phyloP scores from a whole-genome alignment of 2,329 filamentous ascomycete species.

The Grosmannia serpens region DNA sequence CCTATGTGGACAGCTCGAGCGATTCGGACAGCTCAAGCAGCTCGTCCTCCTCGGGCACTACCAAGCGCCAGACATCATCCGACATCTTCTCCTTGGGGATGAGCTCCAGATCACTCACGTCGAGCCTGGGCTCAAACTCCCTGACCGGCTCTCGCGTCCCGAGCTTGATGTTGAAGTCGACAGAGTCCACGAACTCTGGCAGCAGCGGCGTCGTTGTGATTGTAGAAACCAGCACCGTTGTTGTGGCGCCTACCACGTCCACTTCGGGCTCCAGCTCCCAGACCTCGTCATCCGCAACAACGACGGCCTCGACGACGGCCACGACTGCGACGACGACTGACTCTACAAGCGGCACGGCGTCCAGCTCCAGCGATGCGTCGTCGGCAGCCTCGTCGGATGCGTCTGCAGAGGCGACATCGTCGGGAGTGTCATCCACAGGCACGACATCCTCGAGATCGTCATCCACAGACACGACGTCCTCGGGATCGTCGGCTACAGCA shows the following conservation, averaged over 20 bases:
- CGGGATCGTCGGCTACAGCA: not conserved
- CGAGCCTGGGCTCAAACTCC: constrained; percentile 4
- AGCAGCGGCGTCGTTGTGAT: constrained; percentile 12
- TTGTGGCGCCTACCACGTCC: constrained; percentile 8
- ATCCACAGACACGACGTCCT: not conserved
- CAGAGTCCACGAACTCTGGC: not conserved
- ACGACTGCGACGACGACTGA: not conserved
- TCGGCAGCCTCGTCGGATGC: not conserved
- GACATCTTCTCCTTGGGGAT: constrained; percentile 2
- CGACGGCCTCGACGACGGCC: not conserved
- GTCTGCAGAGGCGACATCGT: not conserved
- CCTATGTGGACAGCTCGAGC: not conserved
- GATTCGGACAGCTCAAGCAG: not conserved
- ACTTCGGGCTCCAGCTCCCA: not conserved
- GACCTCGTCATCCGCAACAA: not conserved
- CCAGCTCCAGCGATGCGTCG: not conserved
- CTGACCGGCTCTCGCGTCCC: constrained; percentile 1
- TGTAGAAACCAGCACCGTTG: constrained; percentile 15
- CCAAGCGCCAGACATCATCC: constrained; percentile 11
- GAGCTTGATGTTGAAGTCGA: not conserved
- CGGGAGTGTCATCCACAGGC: not conserved
- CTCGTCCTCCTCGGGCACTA: constrained; percentile 3
- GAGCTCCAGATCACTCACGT: not conserved
- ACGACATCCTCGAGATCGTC: constrained; percentile 1
- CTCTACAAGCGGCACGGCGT: not conserved